Evolutionary conservation across 2,329 filamentous ascomycete species (phyloP), one percentile per base, ranked within the genome.

Genomic region (Trichoderma breve): DNA sequence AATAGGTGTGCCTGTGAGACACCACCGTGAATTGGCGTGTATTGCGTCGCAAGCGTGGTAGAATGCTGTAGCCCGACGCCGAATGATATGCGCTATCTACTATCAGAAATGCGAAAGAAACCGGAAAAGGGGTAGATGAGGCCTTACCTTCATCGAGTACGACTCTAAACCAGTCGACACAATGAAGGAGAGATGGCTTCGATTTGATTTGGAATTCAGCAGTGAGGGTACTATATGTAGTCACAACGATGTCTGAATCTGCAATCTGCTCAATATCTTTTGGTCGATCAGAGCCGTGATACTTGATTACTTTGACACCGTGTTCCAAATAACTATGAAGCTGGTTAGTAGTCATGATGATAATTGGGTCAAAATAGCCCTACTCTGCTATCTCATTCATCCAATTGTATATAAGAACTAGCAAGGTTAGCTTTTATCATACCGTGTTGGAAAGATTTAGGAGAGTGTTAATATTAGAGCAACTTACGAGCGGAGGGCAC

Each of bases 1-100:
- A 28, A 89, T 84, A 0, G 86, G 87, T 0, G 86, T 88, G 1
- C 86, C 86, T 0, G 85, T 85, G 1, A 88, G 79, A 73, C 85
- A 87, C 86, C 87, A 89, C 9, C 87, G 81, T 0, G 81, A 83
- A 2, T 80, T 78, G 0, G 86, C 83, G 1, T 75, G 70, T 0
- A 89, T 78, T 0, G 81, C 78, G 26, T 77, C 74, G 4, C 84
- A 84, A 0, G 84, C 81, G 1, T 79, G 80, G 72, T 85, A 81
- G 11, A 86, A 81, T 0, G 79, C 80, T 1, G 85, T 88, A 5
- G 82, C 78, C 21, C 80, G 81, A 2, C 83, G 83, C n/a, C 86
- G 84, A 28, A 89, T 87, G 3, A 81, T 81, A 73, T 88, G 86
- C 15, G 86, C 86, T 86, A 30, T 15, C n/a, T 12, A 8, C 4